phyloP scores from a whole-genome alignment of 2,329 filamentous ascomycete species.

The Tolypocladium sp. region DNA sequence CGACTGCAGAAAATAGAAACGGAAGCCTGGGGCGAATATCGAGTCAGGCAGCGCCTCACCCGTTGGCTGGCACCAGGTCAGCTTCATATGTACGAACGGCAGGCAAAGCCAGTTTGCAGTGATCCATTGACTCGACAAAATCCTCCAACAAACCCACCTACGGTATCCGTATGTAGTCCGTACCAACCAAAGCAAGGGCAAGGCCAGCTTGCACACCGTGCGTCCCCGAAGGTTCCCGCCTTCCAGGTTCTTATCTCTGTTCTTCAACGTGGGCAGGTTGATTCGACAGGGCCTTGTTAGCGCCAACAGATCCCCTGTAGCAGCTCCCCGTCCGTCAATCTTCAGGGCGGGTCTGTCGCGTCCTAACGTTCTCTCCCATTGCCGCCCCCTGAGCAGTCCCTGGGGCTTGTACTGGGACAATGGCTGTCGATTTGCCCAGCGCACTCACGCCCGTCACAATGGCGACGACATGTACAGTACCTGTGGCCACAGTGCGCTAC shows the following conservation, averaged over 20 bases:
- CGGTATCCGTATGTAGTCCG: no score
- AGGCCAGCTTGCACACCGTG: not conserved
- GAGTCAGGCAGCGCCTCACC: not conserved
- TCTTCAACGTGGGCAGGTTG: conserved; percentile 23
- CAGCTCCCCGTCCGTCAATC: not conserved
- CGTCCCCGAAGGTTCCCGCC: not conserved
- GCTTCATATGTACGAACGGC: not conserved
- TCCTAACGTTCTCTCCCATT: not conserved
- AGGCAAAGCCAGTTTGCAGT: not conserved
- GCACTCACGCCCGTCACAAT: not conserved
- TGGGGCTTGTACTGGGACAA: not conserved
- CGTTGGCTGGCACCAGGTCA: not conserved
- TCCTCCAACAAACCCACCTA: no score
- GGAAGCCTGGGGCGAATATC: not conserved
- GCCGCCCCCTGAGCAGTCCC: not conserved
- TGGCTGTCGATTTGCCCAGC: not conserved
- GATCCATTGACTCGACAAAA: not conserved
- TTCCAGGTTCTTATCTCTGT: not conserved
- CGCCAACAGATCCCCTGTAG: not conserved
- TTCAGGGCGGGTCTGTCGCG: not conserved
- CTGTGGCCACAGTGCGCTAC: conserved; percentile 1
- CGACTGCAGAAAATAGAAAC: not conserved
- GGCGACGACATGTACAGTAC: not conserved
- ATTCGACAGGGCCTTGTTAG: conserved; percentile 17
- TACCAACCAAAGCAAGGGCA: not conserved